Evolutionary conservation across 768 basidiomycete species (phyloP).

Genomic region (Pulveroboletus sp.): DNA sequence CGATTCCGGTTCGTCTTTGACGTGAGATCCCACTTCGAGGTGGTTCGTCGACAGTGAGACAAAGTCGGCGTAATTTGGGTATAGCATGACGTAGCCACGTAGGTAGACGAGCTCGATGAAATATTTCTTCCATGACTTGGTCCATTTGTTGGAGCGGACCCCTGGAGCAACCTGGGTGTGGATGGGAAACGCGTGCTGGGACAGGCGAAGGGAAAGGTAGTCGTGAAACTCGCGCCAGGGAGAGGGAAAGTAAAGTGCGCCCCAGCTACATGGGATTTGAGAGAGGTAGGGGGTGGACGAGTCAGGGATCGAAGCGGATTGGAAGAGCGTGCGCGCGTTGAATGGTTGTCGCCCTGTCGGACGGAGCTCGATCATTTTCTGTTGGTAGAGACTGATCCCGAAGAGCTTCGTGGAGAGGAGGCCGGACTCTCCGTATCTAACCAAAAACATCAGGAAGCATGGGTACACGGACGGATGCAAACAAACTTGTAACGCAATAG

Average conservation of each 20-base stretch:
- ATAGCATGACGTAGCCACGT: constrained; percentile 84
- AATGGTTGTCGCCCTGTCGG: constrained; percentile 66
- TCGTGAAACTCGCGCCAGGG: constrained; percentile 86
- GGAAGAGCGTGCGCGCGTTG: constrained; percentile 61
- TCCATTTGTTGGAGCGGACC: constrained; percentile 81
- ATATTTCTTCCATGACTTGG: constrained; percentile 83
- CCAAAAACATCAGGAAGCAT: background rate
- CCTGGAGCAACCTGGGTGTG: constrained; percentile 58
- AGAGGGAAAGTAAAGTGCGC: constrained; percentile 86
- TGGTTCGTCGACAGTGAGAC: constrained; percentile 87
- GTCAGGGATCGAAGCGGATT: constrained; percentile 34
- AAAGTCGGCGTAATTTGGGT: constrained; percentile 76
- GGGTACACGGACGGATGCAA: background rate
- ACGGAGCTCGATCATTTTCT: constrained; percentile 74
- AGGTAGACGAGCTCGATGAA: constrained; percentile 85
- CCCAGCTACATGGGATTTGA: constrained; percentile 90
- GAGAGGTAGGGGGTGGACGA: constrained; percentile 74
- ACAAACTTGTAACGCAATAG: constrained; percentile 69
- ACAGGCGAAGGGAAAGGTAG: constrained; percentile 71
- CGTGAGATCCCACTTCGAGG: constrained; percentile 81
- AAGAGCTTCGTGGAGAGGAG: constrained; percentile 52
- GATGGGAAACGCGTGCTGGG: constrained; percentile 36
- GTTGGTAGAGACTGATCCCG: constrained; percentile 85
- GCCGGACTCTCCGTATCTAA: constrained; percentile 52
- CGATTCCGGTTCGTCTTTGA: constrained; percentile 50